Evolutionary conservation across 1,139 yeast genomes (phyloP).

Genomic region (Candida tropicalis): DNA sequence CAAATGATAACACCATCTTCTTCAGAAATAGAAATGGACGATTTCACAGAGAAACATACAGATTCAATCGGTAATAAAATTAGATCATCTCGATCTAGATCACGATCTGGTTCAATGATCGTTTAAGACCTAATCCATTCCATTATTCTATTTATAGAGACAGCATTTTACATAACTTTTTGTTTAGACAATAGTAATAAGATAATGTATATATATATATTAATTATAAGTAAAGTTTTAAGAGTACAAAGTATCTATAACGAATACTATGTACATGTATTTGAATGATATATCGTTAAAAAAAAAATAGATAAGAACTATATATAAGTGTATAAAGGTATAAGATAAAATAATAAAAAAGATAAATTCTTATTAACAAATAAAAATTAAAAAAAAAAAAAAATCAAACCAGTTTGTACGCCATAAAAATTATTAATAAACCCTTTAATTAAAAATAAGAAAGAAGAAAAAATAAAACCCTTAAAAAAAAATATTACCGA

Average conservation of each 20-base stretch:
- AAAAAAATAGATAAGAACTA: conserved; percentile 2
- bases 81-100: conserved; percentile 4
- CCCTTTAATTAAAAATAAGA: conserved; percentile 3
- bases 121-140: too few relatives aligned
- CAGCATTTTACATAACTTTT: not conserved
- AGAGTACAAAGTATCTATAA: conserved; percentile 7
- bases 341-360: not conserved
- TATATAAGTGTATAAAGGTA: conserved; percentile 1
- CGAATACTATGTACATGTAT: conserved; percentile 9
- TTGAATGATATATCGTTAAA: not conserved
- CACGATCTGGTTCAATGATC: not conserved
- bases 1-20: conserved; percentile 5
- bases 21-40: conserved; percentile 10
- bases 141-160: too few relatives aligned
- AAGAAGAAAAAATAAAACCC: not conserved
- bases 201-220: not conserved
- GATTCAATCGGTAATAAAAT: not conserved
- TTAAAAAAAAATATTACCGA: conserved; percentile 3
- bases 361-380: conserved; percentile 3
- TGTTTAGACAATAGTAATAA: not conserved
- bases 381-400: not conserved
- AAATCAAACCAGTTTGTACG: conserved; percentile 4
- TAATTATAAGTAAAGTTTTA: not conserved
- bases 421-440: too few relatives aligned
- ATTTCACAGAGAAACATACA: conserved; percentile 1